Evolutionary conservation across 345 rosid genomes (phyloP), one percentile per base, ranked within the genome.

Genomic region (Laguncularia racemosa): DNA sequence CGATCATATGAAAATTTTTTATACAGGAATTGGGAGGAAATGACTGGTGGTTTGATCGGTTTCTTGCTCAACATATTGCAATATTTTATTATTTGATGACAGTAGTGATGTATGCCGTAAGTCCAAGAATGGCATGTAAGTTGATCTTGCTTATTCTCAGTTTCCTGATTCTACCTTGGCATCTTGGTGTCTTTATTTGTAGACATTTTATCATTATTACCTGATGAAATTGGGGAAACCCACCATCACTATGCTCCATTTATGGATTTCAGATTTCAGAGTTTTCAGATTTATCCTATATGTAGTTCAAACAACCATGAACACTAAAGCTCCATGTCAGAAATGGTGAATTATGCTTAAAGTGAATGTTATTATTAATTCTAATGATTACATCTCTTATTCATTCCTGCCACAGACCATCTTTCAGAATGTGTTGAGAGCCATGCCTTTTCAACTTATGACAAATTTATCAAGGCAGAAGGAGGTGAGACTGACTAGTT

Each of bases 61-160:
- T 93, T 64, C 90, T 93, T 56, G 85, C 96, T 21, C 90, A 87
- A 63, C 83, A 82, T 70, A 70, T 87, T 51, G 99, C 99, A 48
- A 16, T 85, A 40, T 68, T 81, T 61, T 93, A 93, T 64, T 89
- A 93, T 67, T 55, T 93, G 54, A 85, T 93, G 99, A 93, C 99
- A 2, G 91, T 76, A 23, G 50, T 87, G 63, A 82, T 93, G 89
- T 93, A 93, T 71, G 73, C 80, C 20, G 0, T 93, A 57, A 93
- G 99, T 78, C 99, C 99, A 44, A 82, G 99, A 76, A 93, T 89
- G 99, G 97, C 99, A 68, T 89, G 97, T 93, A 79, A 84, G 97
- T 79, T 50, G 19, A 28, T 14, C 43, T 48, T 28, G 40, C 23
- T 13, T 43, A 17, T 59, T 60, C 51, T 46, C 28, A 1, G 53